Evolutionary conservation across 331 rosid species (phyloP).

Genomic region (Rosa hybrid): DNA sequence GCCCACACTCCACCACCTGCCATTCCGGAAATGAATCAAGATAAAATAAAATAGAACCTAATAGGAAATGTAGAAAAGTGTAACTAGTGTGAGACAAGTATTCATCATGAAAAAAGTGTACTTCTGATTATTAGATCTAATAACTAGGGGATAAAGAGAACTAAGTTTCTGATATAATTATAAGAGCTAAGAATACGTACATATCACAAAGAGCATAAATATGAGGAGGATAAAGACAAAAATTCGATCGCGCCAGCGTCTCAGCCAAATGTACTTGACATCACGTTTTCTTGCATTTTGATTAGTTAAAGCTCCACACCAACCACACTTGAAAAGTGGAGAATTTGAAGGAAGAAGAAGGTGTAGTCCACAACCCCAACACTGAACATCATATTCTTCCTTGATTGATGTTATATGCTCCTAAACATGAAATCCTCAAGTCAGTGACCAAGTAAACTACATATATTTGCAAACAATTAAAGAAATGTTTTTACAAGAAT

Average conservation of each 20-base stretch:
- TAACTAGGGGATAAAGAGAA: background rate
- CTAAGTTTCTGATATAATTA: background rate
- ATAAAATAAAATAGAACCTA: background rate
- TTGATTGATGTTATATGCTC: conserved; percentile 48
- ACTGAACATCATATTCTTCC: conserved; percentile 56
- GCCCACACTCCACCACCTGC: conserved; percentile 99
- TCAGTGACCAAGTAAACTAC: conserved; percentile 30
- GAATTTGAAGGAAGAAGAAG: conserved; percentile 61
- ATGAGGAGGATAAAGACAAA: conserved; percentile 54
- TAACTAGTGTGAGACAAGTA: conserved; percentile 11
- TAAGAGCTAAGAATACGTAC: conserved; percentile 43
- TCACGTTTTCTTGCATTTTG: conserved; percentile 48
- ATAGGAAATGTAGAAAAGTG: background rate
- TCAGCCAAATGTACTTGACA: conserved; percentile 50
- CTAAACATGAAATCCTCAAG: conserved; percentile 48
- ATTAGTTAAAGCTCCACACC: conserved; percentile 92
- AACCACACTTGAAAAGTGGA: conserved; percentile 79
- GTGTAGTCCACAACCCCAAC: conserved; percentile 92
- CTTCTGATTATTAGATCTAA: too few relatives aligned
- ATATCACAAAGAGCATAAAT: conserved; percentile 70
- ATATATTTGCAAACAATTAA: background rate
- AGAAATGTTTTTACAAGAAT: background rate
- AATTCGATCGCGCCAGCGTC: conserved; percentile 67
- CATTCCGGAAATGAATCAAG: conserved; percentile 21
- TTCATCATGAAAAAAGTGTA: background rate